Evolutionary conservation across 164 flowering plant species (phyloP), one percentile per base, ranked within the genome.

Genomic region (Taxillus chinensis): DNA sequence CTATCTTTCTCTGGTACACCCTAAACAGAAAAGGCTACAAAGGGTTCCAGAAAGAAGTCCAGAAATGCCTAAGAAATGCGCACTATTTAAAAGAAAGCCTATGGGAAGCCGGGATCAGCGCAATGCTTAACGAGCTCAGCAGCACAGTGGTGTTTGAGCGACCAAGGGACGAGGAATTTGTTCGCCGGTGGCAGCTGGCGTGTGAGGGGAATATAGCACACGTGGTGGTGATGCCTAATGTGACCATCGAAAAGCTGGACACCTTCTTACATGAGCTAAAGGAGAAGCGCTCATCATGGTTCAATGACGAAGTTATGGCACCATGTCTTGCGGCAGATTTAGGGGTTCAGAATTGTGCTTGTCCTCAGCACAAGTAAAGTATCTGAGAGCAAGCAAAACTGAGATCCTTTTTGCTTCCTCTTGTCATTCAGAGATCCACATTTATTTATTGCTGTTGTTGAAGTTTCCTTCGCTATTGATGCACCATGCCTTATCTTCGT

Each of bases 61-160:
- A 89, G 64, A 92, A 87, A 70, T 92, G 98, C 75, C 82, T 92
- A 38, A 69, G 91, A 65, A 92, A 89, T 65, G 98, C 98, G 16
- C 92, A 89, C 70, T 92, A 92, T 76, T 67, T 92, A 73, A 89
- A 86, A 59, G 96, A 80, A 64, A 77, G 87, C 17, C 83, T 92
- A 11, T 71, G 53, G 49, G 82, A 71, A 13, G 86, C 85, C 41
- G 96, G 98, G 14, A 84, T 92, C 5, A 77, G 98, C 62, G 96
- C 86, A 46, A 92, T 92, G 98, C 85, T 92, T 39, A 92, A 92
- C 60, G 98, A 92, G 65, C 92, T 92, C 41, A 92, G 98, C 77
- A 92, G 96, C 78, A 92, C 98, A 2, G 98, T 92, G 41, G 96
- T 92, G 41, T 89, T 92, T 71, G 98, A 89, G 71, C 79, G 96